Base-by-base conservation (phyloP, 306 rosid genomes). In the Cicer bijugum region DNA sequence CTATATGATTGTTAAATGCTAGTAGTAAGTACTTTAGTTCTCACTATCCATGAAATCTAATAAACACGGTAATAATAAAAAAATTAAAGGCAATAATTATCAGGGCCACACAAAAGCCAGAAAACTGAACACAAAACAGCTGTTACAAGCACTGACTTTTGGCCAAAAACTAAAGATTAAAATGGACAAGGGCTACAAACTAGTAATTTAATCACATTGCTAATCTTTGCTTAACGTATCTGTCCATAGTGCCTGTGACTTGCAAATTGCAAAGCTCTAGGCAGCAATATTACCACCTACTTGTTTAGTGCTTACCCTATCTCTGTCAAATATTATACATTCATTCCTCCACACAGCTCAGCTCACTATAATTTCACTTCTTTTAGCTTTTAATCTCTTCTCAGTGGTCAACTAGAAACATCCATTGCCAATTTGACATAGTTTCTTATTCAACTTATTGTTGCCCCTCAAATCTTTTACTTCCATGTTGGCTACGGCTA, bases 391-490 rank as follows among this genome's bases (percentile, higher is more conserved):
- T 28, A 37, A 56, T 74, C 53, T 75, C 53, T 63, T 61, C 76
- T 60, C 73, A 9, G 46, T 33, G 52, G 65, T 57, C 38, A 63
- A 8, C 72, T 72, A 73, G 62, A 73, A 63, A 66, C 83, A 69
- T 48, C 71, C 64, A 81, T 14, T 69, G 43, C 15, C 81, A 66
- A 78, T 20, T 7, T 65, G 37, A 51, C 15, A 42, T 52, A 11
- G 20, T 45, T 35, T 48, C 38, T 39, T 39, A 14, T 12, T 45
- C 64, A 53, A 9, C 39, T 62, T 45, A 68, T 35, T 70, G 71
- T 45, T 59, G 74, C 45, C 43, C 70, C 9, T 86, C 88, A 40
- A 79, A 33, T 77, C 89, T 78, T 85, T 86, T 91, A 90, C 90
- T 84, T 48, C 87, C 92, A 4, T 76, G 86, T 62, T 86, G 89